Conservation (phyloP, 2,329 filamentous ascomycete genomes). For the Pestalotiopsis sp. region DNA sequence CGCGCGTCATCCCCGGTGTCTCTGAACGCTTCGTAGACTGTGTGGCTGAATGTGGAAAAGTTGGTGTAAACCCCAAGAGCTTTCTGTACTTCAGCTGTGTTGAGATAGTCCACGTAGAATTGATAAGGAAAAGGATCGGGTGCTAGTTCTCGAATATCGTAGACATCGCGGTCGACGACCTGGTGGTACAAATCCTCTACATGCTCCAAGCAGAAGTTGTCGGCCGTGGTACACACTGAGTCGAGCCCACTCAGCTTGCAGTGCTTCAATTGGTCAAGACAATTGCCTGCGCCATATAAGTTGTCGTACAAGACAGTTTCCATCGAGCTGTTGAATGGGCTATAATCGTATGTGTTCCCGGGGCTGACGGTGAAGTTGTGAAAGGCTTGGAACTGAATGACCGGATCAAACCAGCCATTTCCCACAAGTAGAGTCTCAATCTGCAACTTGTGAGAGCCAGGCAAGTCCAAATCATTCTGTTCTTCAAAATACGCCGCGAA, state of each 20-base stretch:
- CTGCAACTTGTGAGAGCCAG: constrained; percentile 48
- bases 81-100: constrained; percentile 53
- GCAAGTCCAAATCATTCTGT: constrained; percentile 44
- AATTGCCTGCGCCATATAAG: constrained; percentile 63
- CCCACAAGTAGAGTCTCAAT: constrained; percentile 55
- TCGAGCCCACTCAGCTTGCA: constrained; percentile 56
- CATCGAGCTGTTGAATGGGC: constrained; percentile 51
- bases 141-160: constrained; percentile 59
- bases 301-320: constrained; percentile 59
- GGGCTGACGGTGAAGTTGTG: constrained; percentile 60
- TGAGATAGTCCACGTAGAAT: constrained; percentile 61
- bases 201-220: constrained; percentile 55
- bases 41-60: constrained; percentile 49
- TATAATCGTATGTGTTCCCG: constrained; percentile 59
- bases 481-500: constrained; percentile 53
- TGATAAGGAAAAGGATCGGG: constrained; percentile 61
- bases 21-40: constrained; percentile 57
- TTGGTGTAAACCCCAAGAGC: constrained; percentile 64
- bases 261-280: constrained; percentile 56
- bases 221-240: constrained; percentile 53
- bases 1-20: constrained; percentile 51
- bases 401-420: constrained; percentile 59
- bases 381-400: constrained; percentile 58
- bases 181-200: constrained; percentile 55
- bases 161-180: constrained; percentile 57